Evolutionary conservation across 2,329 filamentous ascomycete genomes (phyloP), one percentile per base, ranked within the genome.

Genomic region (Hypoxylon sp.): DNA sequence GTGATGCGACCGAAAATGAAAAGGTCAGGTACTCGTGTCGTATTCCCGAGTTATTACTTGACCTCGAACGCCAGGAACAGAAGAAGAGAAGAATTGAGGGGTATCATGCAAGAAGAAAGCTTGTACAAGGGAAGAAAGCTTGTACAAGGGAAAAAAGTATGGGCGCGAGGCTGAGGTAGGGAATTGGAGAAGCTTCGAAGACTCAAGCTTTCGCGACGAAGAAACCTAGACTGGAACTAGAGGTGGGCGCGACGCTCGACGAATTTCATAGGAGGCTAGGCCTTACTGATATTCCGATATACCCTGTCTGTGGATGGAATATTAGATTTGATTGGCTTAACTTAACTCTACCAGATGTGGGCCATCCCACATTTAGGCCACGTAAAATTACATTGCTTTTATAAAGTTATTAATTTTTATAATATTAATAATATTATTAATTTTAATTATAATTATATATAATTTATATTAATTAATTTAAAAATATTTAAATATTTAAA

Each of bases 201-300:
- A 71, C 20, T 64, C 41, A 56, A 61, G 46, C 20, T 28, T 28
- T 64, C 62, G 62, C 69, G 66, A 64, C 60, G 46, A 57, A 57
- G 50, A 64, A 59, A 20, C 53, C 20, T 15, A 26, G 58, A 54
- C 37, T 20, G 46, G 48, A 54, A 24, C 28, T 58, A 39, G 57
- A 64, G 61, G 67, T 59, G 72, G 72, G 71, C 64, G 57, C 62
- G 66, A 68, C 61, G 24, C 34, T 62, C 64, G 69, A 65, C 71
- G 59, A 51, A 63, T 63, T 65, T 70, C 72, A 73, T 20, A 60
- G 71, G 56, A 73, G 60, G 72, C 72, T 74, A 74, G 72, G 71
- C 59, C 3, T 51, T 37, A 72, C 44, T 58, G 67, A 70, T 72
- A 67, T 67, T 59, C 71, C 71, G 71, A 32, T 28, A n/a, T 37